phyloP scores from a whole-genome alignment of 1,284 basidiomycete species.

The Vanrija sp. region DNA sequence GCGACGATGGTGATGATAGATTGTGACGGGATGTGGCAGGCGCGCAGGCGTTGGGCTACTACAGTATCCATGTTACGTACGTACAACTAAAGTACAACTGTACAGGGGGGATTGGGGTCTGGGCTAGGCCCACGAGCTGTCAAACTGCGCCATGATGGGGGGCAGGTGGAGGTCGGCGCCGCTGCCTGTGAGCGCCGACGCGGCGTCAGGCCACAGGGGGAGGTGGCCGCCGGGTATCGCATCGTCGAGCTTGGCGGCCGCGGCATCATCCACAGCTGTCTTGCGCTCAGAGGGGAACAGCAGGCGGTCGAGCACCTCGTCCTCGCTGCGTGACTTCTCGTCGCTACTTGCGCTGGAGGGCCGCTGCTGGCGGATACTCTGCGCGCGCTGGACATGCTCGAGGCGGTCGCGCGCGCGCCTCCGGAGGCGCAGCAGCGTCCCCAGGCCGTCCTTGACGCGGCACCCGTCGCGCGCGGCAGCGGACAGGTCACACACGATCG shows the following conservation, averaged over 20 bases:
- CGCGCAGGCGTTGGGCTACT: too few relatives aligned
- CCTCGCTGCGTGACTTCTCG: neutral
- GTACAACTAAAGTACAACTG: too few relatives aligned
- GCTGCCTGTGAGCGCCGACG: neutral
- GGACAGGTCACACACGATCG: constrained; percentile 44
- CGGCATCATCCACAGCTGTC: neutral
- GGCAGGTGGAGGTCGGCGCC: too few relatives aligned
- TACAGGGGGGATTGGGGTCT: too few relatives aligned
- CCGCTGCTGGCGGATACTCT: neutral
- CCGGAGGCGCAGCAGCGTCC: constrained; percentile 37
- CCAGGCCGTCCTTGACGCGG: constrained; percentile 44
- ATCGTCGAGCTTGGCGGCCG: too few relatives aligned
- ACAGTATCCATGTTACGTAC: too few relatives aligned
- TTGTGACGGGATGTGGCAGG: neutral
- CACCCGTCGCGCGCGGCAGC: constrained; percentile 40
- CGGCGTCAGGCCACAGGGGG: constrained; percentile 12
- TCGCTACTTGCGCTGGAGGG: neutral
- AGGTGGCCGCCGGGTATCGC: neutral
- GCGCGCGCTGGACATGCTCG: constrained; percentile 2
- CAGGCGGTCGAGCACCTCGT: constrained; percentile 10
- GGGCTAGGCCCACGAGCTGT: too few relatives aligned
- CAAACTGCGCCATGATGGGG: too few relatives aligned
- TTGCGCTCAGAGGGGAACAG: constrained; percentile 1
- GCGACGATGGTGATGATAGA: neutral
- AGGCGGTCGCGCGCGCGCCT: constrained; percentile 36